Percentiles rank a stretch among this genome's conserved stretches.
These are phyloP conservation scores for Pilatotrama ljubarskyi DNA, from an alignment of 768 basidiomycete genomes.

Conservation along the genomic window DNA sequence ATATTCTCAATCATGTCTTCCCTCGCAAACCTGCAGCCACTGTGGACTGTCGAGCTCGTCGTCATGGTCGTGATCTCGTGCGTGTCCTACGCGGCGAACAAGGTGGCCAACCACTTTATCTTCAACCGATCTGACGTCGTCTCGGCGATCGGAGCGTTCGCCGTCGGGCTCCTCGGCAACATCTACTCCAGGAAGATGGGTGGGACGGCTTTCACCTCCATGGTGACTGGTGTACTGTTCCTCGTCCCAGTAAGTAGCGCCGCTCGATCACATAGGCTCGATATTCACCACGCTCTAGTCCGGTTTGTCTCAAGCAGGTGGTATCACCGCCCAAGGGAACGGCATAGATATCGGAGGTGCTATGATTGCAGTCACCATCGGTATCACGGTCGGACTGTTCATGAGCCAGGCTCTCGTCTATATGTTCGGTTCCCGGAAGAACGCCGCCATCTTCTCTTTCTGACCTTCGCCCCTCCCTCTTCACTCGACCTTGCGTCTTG, in stretches of 20 bases:
- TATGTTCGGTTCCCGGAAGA: conserved; percentile 82
- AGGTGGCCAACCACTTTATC: conserved; percentile 81
- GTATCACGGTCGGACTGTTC: conserved; percentile 87
- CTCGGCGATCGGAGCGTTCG: conserved; percentile 83
- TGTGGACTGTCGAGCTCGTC: conserved; percentile 66
- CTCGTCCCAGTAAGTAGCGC: conserved; percentile 72
- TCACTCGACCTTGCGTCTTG: neutral
- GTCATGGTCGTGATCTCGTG: conserved; percentile 89
- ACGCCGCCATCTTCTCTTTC: conserved; percentile 84
- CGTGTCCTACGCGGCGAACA: conserved; percentile 75
- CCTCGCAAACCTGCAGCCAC: conserved; percentile 75
- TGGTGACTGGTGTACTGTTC: conserved; percentile 89
- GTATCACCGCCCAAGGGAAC: conserved; percentile 77
- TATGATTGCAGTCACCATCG: conserved; percentile 89
- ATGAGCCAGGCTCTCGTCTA: conserved; percentile 88
- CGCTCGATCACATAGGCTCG: neutral
- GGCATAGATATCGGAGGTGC: conserved; percentile 84
- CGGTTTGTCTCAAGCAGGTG: conserved; percentile 84
- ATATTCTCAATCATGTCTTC: conserved; percentile 71
- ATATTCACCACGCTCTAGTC: conserved; percentile 45
- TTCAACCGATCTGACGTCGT: conserved; percentile 84
- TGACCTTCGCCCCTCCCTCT: conserved; percentile 32
- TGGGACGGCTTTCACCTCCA: conserved; percentile 86
- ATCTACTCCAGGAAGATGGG: conserved; percentile 79
- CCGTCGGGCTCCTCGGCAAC: conserved; percentile 76